Conservation (phyloP, 768 basidiomycete species). For the Crassisporium funariophilum region DNA sequence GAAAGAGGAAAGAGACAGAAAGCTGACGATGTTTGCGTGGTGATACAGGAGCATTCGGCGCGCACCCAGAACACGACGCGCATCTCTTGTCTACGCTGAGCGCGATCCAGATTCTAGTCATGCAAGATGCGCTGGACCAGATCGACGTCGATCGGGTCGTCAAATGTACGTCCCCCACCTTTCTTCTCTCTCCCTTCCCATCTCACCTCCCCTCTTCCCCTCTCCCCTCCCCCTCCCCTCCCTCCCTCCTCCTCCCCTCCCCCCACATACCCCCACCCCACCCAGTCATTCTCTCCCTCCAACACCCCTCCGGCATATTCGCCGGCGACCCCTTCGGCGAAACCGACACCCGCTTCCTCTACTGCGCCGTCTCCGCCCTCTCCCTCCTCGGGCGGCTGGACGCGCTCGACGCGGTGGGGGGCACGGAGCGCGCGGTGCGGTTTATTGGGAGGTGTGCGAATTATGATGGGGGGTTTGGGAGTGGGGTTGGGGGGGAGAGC, state of each 20-base stretch:
- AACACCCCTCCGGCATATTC: slow-evolving; percentile 86
- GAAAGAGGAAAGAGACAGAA: too few relatives aligned
- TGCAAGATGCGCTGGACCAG: slow-evolving; percentile 77
- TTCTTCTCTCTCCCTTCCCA: not conserved
- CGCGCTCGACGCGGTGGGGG: slow-evolving; percentile 65
- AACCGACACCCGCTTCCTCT: slow-evolving; percentile 87
- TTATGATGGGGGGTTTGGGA: slow-evolving; percentile 96
- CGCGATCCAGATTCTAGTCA: slow-evolving; percentile 89
- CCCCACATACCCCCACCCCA: not conserved
- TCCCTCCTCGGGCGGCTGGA: slow-evolving; percentile 79
- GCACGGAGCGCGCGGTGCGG: slow-evolving; percentile 63
- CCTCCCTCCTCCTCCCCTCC: too few relatives aligned
- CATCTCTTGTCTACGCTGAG: slow-evolving; percentile 86
- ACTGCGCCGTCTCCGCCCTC: slow-evolving; percentile 82
- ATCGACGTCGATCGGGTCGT: slow-evolving; percentile 72
- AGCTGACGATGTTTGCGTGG: slow-evolving; percentile 1
- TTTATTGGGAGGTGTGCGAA: slow-evolving; percentile 84
- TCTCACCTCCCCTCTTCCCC: not conserved
- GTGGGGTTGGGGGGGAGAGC: slow-evolving; percentile 81
- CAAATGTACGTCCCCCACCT: slow-evolving; percentile 54
- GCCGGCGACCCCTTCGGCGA: slow-evolving; percentile 93
- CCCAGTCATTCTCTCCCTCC: slow-evolving; percentile 80
- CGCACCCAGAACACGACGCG: slow-evolving; percentile 92
- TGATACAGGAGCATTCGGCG: slow-evolving; percentile 80
- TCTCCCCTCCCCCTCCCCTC: not conserved